phyloP scores from a whole-genome alignment of 2,329 filamentous ascomycete genomes.

The Zelopaecilomyces penicillatus region DNA sequence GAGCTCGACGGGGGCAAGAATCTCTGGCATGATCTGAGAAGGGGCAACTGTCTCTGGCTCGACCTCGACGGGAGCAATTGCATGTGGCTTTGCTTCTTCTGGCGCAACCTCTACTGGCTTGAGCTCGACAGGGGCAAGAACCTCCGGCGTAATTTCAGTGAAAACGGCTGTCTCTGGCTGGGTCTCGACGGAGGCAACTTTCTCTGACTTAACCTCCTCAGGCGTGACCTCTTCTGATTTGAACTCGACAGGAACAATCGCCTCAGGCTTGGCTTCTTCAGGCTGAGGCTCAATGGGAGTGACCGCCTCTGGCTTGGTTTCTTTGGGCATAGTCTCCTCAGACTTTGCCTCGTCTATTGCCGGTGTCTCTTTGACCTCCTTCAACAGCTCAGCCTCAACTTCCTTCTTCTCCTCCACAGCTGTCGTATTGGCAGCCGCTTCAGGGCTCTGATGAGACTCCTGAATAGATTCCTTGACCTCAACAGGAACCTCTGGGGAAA shows the following conservation, averaged over 20 bases:
- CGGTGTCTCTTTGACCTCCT: slow-evolving; percentile 45
- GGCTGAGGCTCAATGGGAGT: slow-evolving; percentile 11
- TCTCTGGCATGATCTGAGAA: too few species aligned
- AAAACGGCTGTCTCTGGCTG: not conserved
- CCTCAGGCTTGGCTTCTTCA: slow-evolving; percentile 12
- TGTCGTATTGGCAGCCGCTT: slow-evolving; percentile 60
- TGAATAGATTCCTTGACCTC: slow-evolving; percentile 51
- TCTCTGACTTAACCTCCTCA: slow-evolving; percentile 8
- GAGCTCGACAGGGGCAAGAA: too few species aligned
- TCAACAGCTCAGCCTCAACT: slow-evolving; percentile 65
- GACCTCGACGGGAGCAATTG: too few species aligned
- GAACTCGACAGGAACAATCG: slow-evolving; percentile 12
- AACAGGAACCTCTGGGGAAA: slow-evolving; percentile 43
- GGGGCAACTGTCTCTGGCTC: too few species aligned
- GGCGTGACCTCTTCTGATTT: slow-evolving; percentile 11
- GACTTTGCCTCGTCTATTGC: slow-evolving; percentile 22
- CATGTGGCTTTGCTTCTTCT: too few species aligned
- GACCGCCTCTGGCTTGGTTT: slow-evolving; percentile 10
- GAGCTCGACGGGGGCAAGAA: too few species aligned
- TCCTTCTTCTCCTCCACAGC: slow-evolving; percentile 68
- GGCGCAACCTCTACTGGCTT: too few species aligned
- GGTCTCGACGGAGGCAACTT: not conserved
- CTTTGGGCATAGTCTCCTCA: slow-evolving; percentile 4
- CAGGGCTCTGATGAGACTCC: slow-evolving; percentile 53
- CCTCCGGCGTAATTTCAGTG: too few species aligned